phyloP scores from a whole-genome alignment of 345 rosid genomes.

The Sapria himalayana region DNA sequence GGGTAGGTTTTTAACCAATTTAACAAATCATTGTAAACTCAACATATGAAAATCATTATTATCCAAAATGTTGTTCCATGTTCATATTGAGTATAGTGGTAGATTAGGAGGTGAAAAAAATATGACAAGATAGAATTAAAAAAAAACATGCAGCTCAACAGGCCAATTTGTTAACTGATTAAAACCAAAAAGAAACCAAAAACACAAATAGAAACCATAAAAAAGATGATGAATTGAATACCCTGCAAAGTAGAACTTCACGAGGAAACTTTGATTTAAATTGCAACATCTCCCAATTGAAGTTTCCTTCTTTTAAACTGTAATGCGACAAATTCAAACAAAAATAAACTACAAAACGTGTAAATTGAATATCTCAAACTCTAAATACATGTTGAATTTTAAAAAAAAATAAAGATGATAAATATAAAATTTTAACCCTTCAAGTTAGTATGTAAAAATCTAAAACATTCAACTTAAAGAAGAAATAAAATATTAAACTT shows the following conservation, averaged over 20 bases:
- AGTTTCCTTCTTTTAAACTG: slow-evolving; percentile 81
- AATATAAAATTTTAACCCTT: neutral
- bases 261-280: slow-evolving; percentile 88
- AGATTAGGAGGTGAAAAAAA: no score
- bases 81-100: no score
- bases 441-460: neutral
- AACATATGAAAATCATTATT: no score
- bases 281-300: slow-evolving; percentile 81
- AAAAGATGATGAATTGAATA: slow-evolving; percentile 12
- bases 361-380: neutral
- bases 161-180: no score
- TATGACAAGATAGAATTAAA: no score
- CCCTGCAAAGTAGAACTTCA: slow-evolving; percentile 90
- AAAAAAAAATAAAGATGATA: no score
- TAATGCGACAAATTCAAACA: slow-evolving; percentile 10
- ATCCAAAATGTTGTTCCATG: no score
- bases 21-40: no score
- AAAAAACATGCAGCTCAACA: no score
- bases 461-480: neutral
- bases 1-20: no score
- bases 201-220: neutral
- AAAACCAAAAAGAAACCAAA: no score
- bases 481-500: neutral
- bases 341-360: neutral
- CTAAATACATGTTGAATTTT: no score